These are phyloP conservation scores for Microdochium paspali DNA, from an alignment of 2,329 filamentous ascomycete genomes.

Conservation along the genomic window DNA sequence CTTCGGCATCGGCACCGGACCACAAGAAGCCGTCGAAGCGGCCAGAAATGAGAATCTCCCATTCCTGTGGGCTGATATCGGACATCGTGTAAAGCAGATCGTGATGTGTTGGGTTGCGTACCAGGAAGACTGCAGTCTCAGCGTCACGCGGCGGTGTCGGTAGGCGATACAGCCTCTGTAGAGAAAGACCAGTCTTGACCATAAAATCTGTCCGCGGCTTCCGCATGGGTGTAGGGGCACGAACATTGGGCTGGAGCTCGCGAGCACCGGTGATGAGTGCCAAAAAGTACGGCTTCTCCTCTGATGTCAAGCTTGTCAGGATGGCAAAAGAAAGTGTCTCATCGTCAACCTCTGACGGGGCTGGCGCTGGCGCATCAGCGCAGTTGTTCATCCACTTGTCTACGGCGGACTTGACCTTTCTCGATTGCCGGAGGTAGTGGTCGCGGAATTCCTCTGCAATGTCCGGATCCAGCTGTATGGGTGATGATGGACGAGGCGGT, in stretches of 20 bases:
- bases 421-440: conserved; percentile 84
- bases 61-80: conserved; percentile 85
- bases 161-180: conserved; percentile 80
- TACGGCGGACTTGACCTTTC: conserved; percentile 85
- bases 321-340: conserved; percentile 92
- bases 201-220: conserved; percentile 64
- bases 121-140: conserved; percentile 75
- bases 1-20: conserved; percentile 71
- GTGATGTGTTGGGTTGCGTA: conserved; percentile 74
- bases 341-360: conserved; percentile 84
- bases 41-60: conserved; percentile 90
- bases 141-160: conserved; percentile 67
- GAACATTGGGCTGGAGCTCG: conserved; percentile 44
- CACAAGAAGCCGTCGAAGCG: conserved; percentile 94
- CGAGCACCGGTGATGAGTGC: conserved; percentile 58
- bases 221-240: conserved; percentile 60
- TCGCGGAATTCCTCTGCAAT: conserved; percentile 89
- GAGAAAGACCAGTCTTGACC: conserved; percentile 62
- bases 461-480: conserved; percentile 77
- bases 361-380: conserved; percentile 60
- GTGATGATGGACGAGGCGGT: conserved; percentile 47
- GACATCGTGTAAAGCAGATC: conserved; percentile 79
- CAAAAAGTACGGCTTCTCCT: conserved; percentile 74
- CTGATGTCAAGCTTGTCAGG: conserved; percentile 70
- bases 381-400: conserved; percentile 84